phyloP scores from a whole-genome alignment of 768 basidiomycete species.

The Termitomyces sp. region DNA sequence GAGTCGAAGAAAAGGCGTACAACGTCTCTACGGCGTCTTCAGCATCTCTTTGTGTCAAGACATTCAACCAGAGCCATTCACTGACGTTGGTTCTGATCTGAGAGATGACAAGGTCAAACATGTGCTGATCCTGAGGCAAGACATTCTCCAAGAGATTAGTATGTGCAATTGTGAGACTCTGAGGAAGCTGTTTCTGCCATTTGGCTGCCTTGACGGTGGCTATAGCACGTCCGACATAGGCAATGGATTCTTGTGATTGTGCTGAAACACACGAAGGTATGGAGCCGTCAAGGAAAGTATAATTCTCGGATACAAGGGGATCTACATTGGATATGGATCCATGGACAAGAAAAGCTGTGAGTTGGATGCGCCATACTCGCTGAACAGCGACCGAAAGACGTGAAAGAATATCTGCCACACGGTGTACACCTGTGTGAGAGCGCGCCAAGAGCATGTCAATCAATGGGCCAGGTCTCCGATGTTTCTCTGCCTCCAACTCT shows the following conservation, averaged over 20 bases:
- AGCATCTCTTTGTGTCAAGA: constrained; percentile 78
- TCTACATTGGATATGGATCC: constrained; percentile 69
- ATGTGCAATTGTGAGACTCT: constrained; percentile 58
- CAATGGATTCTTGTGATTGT: constrained; percentile 73
- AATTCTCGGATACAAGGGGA: constrained; percentile 59
- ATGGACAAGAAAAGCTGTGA: constrained; percentile 73
- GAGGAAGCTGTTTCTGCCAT: constrained; percentile 75
- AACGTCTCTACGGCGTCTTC: constrained; percentile 80
- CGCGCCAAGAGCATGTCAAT: constrained; percentile 74
- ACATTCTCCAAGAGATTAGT: constrained; percentile 59
- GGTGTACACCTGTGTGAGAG: constrained; percentile 74
- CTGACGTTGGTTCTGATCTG: constrained; percentile 77
- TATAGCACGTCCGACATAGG: constrained; percentile 83
- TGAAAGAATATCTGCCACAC: constrained; percentile 65
- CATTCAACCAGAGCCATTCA: constrained; percentile 93
- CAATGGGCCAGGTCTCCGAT: constrained; percentile 70
- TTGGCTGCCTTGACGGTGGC: constrained; percentile 76
- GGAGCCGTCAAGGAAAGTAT: constrained; percentile 54
- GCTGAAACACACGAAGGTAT: constrained; percentile 72
- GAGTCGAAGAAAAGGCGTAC: constrained; percentile 37
- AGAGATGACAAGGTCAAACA: constrained; percentile 68
- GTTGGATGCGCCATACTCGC: constrained; percentile 76
- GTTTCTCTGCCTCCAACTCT: constrained; percentile 48
- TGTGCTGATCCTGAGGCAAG: constrained; percentile 69
- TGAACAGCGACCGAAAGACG: constrained; percentile 73